Evolutionary conservation across 768 basidiomycete species (phyloP).

Genomic region (Tubosaeta sp.): DNA sequence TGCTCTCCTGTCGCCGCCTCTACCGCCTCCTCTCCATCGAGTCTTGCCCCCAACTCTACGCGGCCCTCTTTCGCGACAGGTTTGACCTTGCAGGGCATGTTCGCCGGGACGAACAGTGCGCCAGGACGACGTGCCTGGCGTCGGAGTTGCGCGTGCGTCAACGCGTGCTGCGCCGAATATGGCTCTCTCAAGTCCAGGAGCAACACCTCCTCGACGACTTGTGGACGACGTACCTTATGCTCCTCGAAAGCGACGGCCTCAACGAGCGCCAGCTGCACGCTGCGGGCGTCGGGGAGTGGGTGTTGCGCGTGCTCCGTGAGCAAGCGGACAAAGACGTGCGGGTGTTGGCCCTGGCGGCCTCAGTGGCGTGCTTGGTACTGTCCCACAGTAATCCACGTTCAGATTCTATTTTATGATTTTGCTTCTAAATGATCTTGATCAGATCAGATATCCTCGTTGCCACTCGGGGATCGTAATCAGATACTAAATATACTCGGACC

Average conservation of each 20-base stretch:
- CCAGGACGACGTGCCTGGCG: slow-evolving; percentile 38
- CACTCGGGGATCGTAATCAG: slow-evolving; percentile 36
- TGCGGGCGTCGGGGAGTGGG: slow-evolving; percentile 36
- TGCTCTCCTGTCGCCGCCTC: slow-evolving; percentile 43
- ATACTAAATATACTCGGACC: slow-evolving; percentile 42
- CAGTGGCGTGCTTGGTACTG: slow-evolving; percentile 33
- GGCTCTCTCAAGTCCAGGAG: slow-evolving; percentile 27
- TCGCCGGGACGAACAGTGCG: slow-evolving; percentile 28
- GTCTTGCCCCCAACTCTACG: slow-evolving; percentile 52
- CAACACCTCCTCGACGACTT: slow-evolving; percentile 40
- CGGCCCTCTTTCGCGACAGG: slow-evolving; percentile 45
- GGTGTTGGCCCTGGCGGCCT: slow-evolving; percentile 25
- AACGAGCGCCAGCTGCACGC: slow-evolving; percentile 44
- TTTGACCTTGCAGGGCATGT: slow-evolving; percentile 40
- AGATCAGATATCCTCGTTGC: slow-evolving; percentile 39
- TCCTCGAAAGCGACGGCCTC: slow-evolving; percentile 50
- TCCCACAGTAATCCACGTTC: slow-evolving; percentile 34
- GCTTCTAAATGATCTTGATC: slow-evolving; percentile 25
- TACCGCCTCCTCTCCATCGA: slow-evolving; percentile 40
- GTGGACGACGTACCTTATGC: slow-evolving; percentile 56
- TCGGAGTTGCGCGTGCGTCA: slow-evolving; percentile 46
- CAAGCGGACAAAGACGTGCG: slow-evolving; percentile 7
- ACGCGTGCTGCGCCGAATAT: slow-evolving; percentile 45
- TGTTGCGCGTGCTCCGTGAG: slow-evolving; percentile 21
- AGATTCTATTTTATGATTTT: slow-evolving; percentile 19